phyloP scores from a whole-genome alignment of 139 green algal genomes.

The Chlorella sorokiniana region DNA sequence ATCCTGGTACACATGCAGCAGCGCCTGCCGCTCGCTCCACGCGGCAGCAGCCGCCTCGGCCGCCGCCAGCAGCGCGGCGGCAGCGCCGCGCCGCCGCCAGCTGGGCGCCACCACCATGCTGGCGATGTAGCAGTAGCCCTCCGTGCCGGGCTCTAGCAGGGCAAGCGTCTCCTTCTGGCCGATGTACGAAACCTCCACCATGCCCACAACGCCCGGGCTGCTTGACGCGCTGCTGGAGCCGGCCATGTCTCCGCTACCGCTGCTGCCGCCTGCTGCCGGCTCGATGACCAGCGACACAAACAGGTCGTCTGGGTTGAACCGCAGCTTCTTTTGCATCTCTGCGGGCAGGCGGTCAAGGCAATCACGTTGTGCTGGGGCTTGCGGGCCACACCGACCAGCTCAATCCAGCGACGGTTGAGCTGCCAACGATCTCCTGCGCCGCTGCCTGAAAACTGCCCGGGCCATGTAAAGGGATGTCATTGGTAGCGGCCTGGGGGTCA shows the following conservation, averaged over 20 bases:
- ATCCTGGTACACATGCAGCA: conserved; percentile 54
- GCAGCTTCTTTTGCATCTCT: conserved; percentile 49
- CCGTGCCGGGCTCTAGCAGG: conserved; percentile 10
- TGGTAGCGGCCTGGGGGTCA: background rate
- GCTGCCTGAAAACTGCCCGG: no score
- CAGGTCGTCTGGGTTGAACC: conserved; percentile 35
- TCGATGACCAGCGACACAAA: conserved; percentile 41
- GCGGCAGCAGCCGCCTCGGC: conserved; percentile 42
- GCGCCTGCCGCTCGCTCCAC: conserved; percentile 41
- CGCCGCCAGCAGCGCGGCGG: conserved; percentile 32
- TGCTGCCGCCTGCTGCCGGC: background rate
- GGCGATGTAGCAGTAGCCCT: conserved; percentile 46
- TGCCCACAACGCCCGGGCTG: conserved; percentile 31
- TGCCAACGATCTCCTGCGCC: no score
- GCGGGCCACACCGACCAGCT: no score
- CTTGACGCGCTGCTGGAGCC: conserved; percentile 3
- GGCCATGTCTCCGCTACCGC: background rate
- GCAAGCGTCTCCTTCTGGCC: conserved; percentile 24
- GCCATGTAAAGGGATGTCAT: background rate
- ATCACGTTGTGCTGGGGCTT: background rate
- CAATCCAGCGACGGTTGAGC: no score
- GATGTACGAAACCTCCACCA: conserved; percentile 53
- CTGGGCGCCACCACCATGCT: conserved; percentile 47
- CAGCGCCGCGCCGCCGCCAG: conserved; percentile 36
- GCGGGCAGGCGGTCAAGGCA: background rate